A percentile compares a stretch with the other conserved stretches of the same genome.
These are phyloP conservation scores for Talaromyces sp. DNA, from an alignment of 2,329 filamentous ascomycete species.

Conservation along the genomic window DNA sequence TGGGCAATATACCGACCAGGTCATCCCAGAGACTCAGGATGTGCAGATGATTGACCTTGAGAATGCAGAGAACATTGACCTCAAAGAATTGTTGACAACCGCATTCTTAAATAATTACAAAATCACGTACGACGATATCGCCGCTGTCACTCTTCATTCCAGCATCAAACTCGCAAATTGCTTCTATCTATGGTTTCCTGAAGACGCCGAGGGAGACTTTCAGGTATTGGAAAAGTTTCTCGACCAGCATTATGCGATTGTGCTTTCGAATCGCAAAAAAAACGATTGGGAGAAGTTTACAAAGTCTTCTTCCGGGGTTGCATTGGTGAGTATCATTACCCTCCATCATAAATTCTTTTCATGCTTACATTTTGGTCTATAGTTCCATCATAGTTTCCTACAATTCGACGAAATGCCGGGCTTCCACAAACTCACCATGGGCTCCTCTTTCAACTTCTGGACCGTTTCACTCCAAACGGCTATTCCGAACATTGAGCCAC, in stretches of 20 bases:
- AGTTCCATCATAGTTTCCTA: slow-evolving; percentile 41
- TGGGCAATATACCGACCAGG: not conserved
- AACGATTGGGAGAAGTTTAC: slow-evolving; percentile 40
- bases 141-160: slow-evolving; percentile 23
- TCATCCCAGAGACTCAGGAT: slow-evolving; percentile 9
- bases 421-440: slow-evolving; percentile 26
- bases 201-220: slow-evolving; percentile 27
- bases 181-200: slow-evolving; percentile 40
- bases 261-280: slow-evolving; percentile 31
- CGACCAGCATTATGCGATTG: slow-evolving; percentile 28
- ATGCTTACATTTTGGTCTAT: not conserved
- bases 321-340: slow-evolving; percentile 35
- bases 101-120: slow-evolving; percentile 20
- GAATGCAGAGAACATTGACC: slow-evolving; percentile 20
- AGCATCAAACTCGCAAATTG: slow-evolving; percentile 25
- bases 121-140: slow-evolving; percentile 33
- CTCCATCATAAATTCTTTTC: not conserved
- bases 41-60: slow-evolving; percentile 17
- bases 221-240: slow-evolving; percentile 29
- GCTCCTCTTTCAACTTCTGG: slow-evolving; percentile 35
- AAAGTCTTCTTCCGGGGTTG: slow-evolving; percentile 30
- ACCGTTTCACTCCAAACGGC: slow-evolving; percentile 31
- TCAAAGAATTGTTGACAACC: not conserved
- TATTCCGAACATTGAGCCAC: slow-evolving; percentile 27
- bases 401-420: slow-evolving; percentile 32